Evolutionary conservation across 768 basidiomycete species (phyloP).

Genomic region (Pulveroboletus ravenelii): DNA sequence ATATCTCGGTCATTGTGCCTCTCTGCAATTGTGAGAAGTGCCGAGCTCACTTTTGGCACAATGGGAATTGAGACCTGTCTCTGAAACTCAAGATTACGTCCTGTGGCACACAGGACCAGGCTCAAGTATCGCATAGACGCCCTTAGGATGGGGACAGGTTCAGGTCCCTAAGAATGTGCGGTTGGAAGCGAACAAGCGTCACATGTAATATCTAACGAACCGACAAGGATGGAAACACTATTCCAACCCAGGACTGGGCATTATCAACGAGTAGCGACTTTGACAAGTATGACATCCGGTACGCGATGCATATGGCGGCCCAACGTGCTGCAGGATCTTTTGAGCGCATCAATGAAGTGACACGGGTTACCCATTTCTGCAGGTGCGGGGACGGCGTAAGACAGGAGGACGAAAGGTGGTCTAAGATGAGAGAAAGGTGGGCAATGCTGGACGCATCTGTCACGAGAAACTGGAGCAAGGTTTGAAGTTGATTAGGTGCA

Average conservation of each 20-base stretch:
- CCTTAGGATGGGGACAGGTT: constrained; percentile 54
- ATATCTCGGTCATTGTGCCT: constrained; percentile 47
- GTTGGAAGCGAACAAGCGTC: constrained; percentile 10
- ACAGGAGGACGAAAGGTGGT: constrained; percentile 46
- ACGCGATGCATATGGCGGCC: constrained; percentile 74
- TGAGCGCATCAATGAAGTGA: constrained; percentile 71
- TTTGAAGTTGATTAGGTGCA: constrained; percentile 50
- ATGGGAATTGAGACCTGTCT: constrained; percentile 71
- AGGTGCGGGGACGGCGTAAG: constrained; percentile 62
- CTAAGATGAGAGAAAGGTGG: constrained; percentile 57
- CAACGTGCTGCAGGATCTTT: constrained; percentile 75
- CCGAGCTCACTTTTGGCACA: constrained; percentile 63
- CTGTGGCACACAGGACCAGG: constrained; percentile 55
- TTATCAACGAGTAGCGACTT: constrained; percentile 59
- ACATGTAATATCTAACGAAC: constrained; percentile 45
- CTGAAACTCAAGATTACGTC: constrained; percentile 72
- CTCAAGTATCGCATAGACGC: constrained; percentile 62
- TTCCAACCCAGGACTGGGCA: constrained; percentile 68
- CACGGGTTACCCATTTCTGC: constrained; percentile 70
- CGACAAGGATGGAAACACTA: constrained; percentile 60
- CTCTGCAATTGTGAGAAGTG: constrained; percentile 53
- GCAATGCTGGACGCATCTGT: constrained; percentile 59
- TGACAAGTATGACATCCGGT: constrained; percentile 58
- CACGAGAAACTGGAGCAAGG: constrained; percentile 63
- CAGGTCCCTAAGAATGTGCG: constrained; percentile 53